A percentile compares a stretch with the other conserved stretches of the same genome.
phyloP scores from a whole-genome alignment of 345 rosid species.

The Eucalyptus polyanthemos region DNA sequence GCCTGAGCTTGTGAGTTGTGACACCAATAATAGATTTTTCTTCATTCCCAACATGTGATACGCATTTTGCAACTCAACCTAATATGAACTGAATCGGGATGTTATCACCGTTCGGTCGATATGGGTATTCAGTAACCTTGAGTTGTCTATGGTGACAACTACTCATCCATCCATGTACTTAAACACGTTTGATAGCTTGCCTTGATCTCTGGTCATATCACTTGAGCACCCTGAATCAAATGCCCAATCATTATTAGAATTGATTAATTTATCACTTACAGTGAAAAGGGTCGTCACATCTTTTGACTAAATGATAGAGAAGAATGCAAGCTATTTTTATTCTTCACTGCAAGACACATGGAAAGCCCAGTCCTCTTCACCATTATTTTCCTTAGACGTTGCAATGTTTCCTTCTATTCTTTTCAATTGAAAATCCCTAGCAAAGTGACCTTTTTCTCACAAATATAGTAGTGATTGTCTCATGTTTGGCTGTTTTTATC shows the following conservation, averaged over 20 bases:
- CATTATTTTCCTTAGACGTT: neutral
- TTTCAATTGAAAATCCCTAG: neutral
- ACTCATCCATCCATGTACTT: neutral
- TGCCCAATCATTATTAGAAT: neutral
- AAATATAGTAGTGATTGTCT: no score
- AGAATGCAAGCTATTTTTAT: neutral
- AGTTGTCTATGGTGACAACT: neutral
- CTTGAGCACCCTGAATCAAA: neutral
- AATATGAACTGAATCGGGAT: neutral
- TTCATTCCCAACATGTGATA: neutral
- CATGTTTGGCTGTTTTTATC: neutral
- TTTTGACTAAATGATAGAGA: neutral
- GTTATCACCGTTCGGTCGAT: accelerated
- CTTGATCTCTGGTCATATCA: neutral
- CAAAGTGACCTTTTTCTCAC: neutral
- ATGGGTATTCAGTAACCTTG: neutral
- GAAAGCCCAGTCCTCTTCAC: neutral
- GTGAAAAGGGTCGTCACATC: neutral
- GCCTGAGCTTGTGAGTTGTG: neutral
- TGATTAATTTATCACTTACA: no score
- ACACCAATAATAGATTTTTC: neutral
- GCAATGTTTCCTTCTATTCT: neutral
- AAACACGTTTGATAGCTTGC: neutral
- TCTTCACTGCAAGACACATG: neutral
- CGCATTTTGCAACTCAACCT: neutral